These are phyloP conservation scores for Zostera marina DNA, from an alignment of 116 monocot species.

Conservation along the genomic window DNA sequence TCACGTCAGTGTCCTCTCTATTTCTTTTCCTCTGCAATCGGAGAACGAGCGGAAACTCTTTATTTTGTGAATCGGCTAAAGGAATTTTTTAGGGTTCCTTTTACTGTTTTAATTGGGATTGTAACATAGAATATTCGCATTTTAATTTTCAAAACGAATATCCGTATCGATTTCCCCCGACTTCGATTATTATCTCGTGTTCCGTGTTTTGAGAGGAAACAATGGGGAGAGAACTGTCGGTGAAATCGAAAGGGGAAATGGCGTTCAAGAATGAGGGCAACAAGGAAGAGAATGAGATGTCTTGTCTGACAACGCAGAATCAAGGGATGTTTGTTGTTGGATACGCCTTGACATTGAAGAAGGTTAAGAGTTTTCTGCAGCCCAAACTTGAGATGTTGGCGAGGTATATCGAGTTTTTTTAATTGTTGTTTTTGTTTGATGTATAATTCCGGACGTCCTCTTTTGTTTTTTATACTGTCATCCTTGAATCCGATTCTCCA, in stretches of 20 bases:
- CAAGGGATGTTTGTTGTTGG: constrained; percentile 69
- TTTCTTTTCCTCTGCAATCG: background rate
- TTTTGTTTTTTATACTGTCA: background rate
- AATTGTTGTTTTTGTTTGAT: background rate
- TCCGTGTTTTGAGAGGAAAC: constrained; percentile 1
- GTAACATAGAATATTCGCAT: background rate
- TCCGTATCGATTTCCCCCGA: background rate
- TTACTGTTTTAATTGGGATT: background rate
- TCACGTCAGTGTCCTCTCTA: background rate
- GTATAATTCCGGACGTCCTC: background rate
- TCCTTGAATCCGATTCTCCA: background rate
- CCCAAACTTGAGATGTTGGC: constrained; percentile 70
- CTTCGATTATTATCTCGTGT: background rate
- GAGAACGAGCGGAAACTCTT: background rate
- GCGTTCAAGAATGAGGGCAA: constrained; percentile 26
- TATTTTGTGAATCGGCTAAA: background rate
- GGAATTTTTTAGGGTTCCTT: background rate
- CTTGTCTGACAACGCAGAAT: constrained; percentile 7
- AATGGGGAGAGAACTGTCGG: constrained; percentile 7
- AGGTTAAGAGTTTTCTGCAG: constrained; percentile 90
- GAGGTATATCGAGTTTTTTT: constrained; percentile 26
- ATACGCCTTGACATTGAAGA: constrained; percentile 86
- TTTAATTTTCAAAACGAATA: background rate
- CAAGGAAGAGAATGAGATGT: constrained; percentile 10
- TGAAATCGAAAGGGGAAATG: constrained; percentile 36